These are phyloP conservation scores for Sabuloglossum arenarium DNA, from an alignment of 495 filamentous ascomycete genomes.

Conservation along the genomic window DNA sequence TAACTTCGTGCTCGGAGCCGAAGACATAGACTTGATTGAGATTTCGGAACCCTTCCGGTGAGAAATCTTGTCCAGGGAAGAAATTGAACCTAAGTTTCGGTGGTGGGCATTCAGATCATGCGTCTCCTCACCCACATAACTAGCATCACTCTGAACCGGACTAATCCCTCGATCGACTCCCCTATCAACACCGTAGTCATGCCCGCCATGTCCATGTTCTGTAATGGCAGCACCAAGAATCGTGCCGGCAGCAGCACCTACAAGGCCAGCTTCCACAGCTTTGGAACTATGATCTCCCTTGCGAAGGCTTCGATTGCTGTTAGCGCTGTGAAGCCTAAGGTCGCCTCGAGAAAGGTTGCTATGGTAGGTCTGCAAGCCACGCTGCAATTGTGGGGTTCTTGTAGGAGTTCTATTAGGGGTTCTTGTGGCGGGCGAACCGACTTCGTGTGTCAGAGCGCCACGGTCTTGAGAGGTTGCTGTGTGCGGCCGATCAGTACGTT, in stretches of 20 bases:
- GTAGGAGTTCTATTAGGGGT: slow-evolving; percentile 33
- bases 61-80: slow-evolving; percentile 16
- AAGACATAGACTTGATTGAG: slow-evolving; percentile 30
- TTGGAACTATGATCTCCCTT: slow-evolving; percentile 21
- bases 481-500: slow-evolving; percentile 49
- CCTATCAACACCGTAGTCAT: slow-evolving; percentile 24
- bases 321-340: slow-evolving; percentile 25
- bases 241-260: slow-evolving; percentile 18
- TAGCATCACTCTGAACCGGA: slow-evolving; percentile 76
- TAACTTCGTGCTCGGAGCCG: slow-evolving; percentile 32
- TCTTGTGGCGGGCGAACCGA: slow-evolving; percentile 29
- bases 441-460: slow-evolving; percentile 16
- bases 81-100: slow-evolving; percentile 25
- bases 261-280: slow-evolving; percentile 23
- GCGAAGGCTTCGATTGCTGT: slow-evolving; percentile 28
- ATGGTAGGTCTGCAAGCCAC: slow-evolving; percentile 32
- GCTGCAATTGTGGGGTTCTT: slow-evolving; percentile 26
- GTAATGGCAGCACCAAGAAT: not conserved
- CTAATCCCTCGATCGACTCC: slow-evolving; percentile 44
- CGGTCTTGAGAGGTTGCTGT: slow-evolving; percentile 29
- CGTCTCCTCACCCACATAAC: slow-evolving; percentile 37
- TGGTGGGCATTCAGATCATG: slow-evolving; percentile 26
- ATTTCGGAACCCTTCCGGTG: slow-evolving; percentile 20
- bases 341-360: slow-evolving; percentile 37
- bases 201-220: slow-evolving; percentile 12